phyloP scores from a whole-genome alignment of 169 alveolate genomes.

The Eimeria nieschulzi region DNA sequence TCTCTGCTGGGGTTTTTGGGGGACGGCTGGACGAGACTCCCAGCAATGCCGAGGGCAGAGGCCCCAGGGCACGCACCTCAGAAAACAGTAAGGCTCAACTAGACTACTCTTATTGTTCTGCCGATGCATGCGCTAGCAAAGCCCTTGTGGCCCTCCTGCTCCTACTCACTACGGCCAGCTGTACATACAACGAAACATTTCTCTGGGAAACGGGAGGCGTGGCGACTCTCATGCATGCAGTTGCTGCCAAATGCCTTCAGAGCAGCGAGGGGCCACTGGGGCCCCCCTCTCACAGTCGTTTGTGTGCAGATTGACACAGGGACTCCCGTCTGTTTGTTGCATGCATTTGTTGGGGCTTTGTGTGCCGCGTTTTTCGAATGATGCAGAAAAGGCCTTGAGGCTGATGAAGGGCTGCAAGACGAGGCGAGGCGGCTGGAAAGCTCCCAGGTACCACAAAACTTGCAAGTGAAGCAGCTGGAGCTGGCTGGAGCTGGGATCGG shows the following conservation, averaged over 20 bases:
- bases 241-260: too few species aligned
- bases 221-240: too few species aligned
- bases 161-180: background rate
- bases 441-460: constrained; percentile 14
- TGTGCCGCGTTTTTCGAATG: background rate
- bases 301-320: background rate
- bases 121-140: background rate
- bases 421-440: constrained; percentile 63
- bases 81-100: background rate
- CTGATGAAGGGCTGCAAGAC: constrained; percentile 12
- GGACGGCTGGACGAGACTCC: background rate
- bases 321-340: background rate
- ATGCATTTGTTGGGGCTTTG: background rate
- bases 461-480: too few species aligned
- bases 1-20: constrained; percentile 35
- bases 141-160: background rate
- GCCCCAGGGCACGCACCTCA: background rate
- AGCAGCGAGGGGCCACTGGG: too few species aligned
- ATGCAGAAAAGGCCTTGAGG: background rate
- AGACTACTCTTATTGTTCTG: background rate
- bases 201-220: too few species aligned
- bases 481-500: too few species aligned
- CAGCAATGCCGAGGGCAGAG: too few species aligned
- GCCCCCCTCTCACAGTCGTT: too few species aligned
- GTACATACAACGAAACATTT: background rate